Evolutionary conservation across 768 basidiomycete species (phyloP), one percentile per base, ranked within the genome.

Genomic region (Tulasnella sp.): DNA sequence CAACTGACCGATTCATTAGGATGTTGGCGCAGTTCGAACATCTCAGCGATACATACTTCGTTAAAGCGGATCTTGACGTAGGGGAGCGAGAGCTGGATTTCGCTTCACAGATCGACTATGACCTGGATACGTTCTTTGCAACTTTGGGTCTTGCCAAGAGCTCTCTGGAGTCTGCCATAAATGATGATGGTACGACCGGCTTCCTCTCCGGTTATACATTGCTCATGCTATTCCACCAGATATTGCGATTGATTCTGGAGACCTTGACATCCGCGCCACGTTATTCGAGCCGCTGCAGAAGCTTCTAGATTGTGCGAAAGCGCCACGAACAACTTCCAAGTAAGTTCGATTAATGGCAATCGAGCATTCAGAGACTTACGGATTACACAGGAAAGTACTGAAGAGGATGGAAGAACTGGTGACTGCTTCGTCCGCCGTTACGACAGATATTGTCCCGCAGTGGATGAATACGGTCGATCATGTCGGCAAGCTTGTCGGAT

Each of bases 21-120:
- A 90, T 98, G 82, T 90, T 96, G 79, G 91, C 93, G 0, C 95
- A 97, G 81, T 95, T 97, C 79, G 94, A 97, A 75, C 96, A 98
- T 81, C 87, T 98, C 3, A 90, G 92, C 0, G 93, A 94, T 80
- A 90, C 92, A 0, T 93, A 96, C 82, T 95, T 99, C 80, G 86
- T 86, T 75, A 89, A 88, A 22, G 91, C 90, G 79, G 91, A 93
- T n/a, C 88, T 90, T 72, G 97, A 98, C 82, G 83, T 97, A 34
- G 94, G 91, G 14, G 97, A 99, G 83, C 88, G 92, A 31, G 94
- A 97, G 82, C 85, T 97, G 38, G 93, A 93, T 1, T 91, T 93
- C 80, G 89, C 91, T 0, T 83, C 90, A 34, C 88, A 91, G 14
- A 90, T 97, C 79, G 97, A 99, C 81, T 88, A 90, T 79, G 97